Conservation (phyloP, 1,284 basidiomycete species). For the Waitea zeae region DNA sequence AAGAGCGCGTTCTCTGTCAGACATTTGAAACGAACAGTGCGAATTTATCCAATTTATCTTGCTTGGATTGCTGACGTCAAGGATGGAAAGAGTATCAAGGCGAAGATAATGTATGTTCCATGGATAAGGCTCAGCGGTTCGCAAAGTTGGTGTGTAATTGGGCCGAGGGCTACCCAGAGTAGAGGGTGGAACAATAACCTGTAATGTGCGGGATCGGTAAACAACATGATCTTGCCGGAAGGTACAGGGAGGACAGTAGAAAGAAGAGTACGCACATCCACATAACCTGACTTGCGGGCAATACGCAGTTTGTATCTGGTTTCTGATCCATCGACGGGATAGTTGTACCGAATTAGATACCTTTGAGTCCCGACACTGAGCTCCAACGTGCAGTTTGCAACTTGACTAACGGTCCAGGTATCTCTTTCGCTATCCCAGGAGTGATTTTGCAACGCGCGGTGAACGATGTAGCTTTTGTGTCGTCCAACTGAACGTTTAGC, state of each 20-base stretch:
- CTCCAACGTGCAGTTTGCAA: background rate
- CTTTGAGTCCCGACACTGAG: background rate
- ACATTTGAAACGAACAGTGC: slow-evolving; percentile 15
- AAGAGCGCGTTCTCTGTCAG: slow-evolving; percentile 13
- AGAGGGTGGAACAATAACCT: slow-evolving; percentile 1
- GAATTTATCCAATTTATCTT: slow-evolving; percentile 13
- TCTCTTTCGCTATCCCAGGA: too few relatives aligned
- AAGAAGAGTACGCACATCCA: background rate
- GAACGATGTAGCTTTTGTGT: too few relatives aligned
- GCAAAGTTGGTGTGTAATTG: too few relatives aligned
- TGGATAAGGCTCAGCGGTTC: background rate
- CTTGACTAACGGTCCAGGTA: background rate
- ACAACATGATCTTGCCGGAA: too few relatives aligned
- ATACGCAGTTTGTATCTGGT: background rate
- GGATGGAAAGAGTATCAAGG: slow-evolving; percentile 1
- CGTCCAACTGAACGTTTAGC: too few relatives aligned
- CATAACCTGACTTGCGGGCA: slow-evolving; percentile 1
- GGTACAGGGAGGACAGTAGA: too few relatives aligned
- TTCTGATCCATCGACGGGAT: background rate
- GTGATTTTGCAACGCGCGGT: too few relatives aligned
- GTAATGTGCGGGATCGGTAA: too few relatives aligned
- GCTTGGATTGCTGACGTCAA: slow-evolving; percentile 1
- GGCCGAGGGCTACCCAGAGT: too few relatives aligned
- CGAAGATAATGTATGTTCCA: background rate
- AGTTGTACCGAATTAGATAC: background rate